These are phyloP conservation scores for Turnera subulata DNA, from an alignment of 345 rosid species.

Conservation along the genomic window DNA sequence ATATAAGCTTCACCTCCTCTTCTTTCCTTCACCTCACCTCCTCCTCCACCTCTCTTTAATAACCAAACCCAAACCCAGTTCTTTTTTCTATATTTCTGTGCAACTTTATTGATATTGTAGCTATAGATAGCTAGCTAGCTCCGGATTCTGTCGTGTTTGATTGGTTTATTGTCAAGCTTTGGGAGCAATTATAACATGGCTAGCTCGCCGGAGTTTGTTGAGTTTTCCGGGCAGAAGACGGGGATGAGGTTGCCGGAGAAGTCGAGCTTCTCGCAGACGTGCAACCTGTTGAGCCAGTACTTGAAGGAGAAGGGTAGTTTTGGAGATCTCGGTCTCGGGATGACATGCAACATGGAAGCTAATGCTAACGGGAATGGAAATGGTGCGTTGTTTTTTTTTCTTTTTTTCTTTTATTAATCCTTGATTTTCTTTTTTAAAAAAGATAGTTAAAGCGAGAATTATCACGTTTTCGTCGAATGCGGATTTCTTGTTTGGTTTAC, in stretches of 20 bases:
- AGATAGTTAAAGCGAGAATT: too few species aligned
- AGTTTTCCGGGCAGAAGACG: slow-evolving; percentile 21
- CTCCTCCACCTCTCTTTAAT: not conserved
- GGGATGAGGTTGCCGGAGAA: slow-evolving; percentile 34
- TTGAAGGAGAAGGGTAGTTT: slow-evolving; percentile 66
- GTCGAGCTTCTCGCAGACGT: slow-evolving; percentile 58
- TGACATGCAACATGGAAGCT: slow-evolving; percentile 40
- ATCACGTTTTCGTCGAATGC: too few species aligned
- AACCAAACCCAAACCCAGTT: not conserved
- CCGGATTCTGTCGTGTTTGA: not conserved
- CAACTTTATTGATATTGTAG: too few species aligned
- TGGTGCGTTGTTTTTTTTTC: not conserved
- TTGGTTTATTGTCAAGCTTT: not conserved
- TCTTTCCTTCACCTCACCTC: not conserved
- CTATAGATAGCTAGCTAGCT: not conserved
- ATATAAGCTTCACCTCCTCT: too few species aligned
- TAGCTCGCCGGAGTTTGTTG: slow-evolving; percentile 46
- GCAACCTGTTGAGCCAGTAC: slow-evolving; percentile 68
- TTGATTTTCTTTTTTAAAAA: too few species aligned
- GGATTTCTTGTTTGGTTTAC: too few species aligned
- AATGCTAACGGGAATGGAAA: slow-evolving; percentile 27
- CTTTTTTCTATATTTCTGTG: not conserved
- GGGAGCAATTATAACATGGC: slow-evolving; percentile 55
- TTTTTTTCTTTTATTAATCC: too few species aligned
- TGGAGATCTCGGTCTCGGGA: slow-evolving; percentile 69